Evolutionary conservation across 1,284 basidiomycete genomes (phyloP), one percentile per base, ranked within the genome.

Genomic region (Cryptococcus amylolentus): DNA sequence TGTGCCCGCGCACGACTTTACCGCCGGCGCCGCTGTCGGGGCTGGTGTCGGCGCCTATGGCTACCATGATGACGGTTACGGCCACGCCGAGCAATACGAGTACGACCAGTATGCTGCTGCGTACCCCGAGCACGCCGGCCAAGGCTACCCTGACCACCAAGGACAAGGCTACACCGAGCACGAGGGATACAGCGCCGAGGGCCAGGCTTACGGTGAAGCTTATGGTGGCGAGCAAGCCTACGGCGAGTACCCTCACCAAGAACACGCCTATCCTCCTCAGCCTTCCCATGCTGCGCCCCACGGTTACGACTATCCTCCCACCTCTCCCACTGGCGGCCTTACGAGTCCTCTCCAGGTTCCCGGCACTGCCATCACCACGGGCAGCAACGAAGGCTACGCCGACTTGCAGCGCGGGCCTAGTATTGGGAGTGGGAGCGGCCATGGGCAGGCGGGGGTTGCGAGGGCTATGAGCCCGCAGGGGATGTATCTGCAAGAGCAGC

Each of bases 1-100:
- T 54, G 60, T 74, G 14, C 71, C 72, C 44, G 64, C 68, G 39
- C 89, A 91, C 73, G 89, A 91, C 77, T 91, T 91, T 77, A 90
- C 88, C 31, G 83, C 88, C 48, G 86, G 85, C 20, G 63, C 83
- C 16, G 70, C 78, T 14, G 55, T 56, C 35, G 51, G 56, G 16
- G 60, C 54, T 4, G 64, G 58, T 35, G 58, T 58, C 16, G 65
- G 60, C 27, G 62, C 56, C 23, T 61, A 62, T 45, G 52, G 51
- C 20, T 52, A 46, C 48, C 69, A 71, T 54, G 49, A 68, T 49
- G 64, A 71, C 50, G 65, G 63, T 10, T 70, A 68, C 51, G 55
- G 61, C 23, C 61, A 64, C 45, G 62, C 65, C 37, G 60, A 65
- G 28, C 64, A 68, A 39, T 69, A 69, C 54, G 64, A 69, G 37